Evolutionary conservation across 208 protist species (phyloP).

Genomic region (Trypanosoma grayi): DNA sequence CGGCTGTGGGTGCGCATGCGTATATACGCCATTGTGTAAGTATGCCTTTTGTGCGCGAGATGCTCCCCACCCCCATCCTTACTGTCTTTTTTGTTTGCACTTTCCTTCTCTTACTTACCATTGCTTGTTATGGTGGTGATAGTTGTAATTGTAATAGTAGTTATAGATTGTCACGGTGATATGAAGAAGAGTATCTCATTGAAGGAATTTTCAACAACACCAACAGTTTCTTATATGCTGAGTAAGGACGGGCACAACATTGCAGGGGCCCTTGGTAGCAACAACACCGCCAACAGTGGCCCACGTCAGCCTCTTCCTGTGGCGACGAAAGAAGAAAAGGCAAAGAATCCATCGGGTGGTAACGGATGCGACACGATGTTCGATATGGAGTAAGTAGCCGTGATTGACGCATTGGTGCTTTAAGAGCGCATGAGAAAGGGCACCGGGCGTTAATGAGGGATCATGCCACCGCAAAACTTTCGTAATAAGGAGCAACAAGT

Average conservation of each 20-base stretch:
- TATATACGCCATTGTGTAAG: constrained; percentile 14
- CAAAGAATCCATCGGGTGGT: constrained; percentile 25
- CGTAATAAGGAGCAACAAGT: constrained; percentile 1
- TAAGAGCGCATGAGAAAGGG: too few species aligned
- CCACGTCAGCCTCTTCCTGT: constrained; percentile 31
- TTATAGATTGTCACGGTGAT: constrained; percentile 3
- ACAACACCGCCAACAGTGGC: constrained; percentile 28
- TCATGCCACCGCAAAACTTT: too few species aligned
- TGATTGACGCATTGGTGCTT: too few species aligned
- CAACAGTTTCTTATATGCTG: constrained; percentile 89
- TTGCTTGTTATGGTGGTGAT: neutral
- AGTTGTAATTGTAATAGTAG: neutral
- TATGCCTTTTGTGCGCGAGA: neutral
- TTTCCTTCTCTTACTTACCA: constrained; percentile 8
- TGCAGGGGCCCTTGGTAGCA: constrained; percentile 25
- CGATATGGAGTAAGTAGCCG: constrained; percentile 72
- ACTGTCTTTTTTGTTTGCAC: constrained; percentile 11
- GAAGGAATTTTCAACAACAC: constrained; percentile 90
- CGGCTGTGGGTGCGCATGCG: too few species aligned
- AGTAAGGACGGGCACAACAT: constrained; percentile 88
- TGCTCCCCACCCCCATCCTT: too few species aligned
- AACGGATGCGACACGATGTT: constrained; percentile 73
- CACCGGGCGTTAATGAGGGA: too few species aligned
- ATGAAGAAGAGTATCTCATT: constrained; percentile 91
- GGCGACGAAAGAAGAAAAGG: constrained; percentile 39